A percentile compares a stretch with the other conserved stretches of the same genome.
These are phyloP conservation scores for Blastocrithidia nonstop DNA, from an alignment of 208 protist species.

Conservation along the genomic window DNA sequence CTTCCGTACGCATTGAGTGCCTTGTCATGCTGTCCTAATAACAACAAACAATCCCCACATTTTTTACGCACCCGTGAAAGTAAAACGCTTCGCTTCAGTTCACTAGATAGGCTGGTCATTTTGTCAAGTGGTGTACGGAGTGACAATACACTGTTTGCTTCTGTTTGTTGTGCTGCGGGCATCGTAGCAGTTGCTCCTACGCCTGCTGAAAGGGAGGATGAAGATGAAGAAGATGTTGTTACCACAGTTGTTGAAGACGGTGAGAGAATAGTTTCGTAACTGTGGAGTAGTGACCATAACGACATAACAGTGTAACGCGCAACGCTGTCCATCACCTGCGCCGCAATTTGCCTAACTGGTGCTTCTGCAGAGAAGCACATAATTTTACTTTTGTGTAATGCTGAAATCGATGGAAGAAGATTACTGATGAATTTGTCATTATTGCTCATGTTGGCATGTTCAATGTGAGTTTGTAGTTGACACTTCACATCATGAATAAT, in stretches of 20 bases:
- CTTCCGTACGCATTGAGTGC: constrained; percentile 40
- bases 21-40: constrained; percentile 36
- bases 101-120: too few relatives aligned
- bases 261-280: too few relatives aligned
- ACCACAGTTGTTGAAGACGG: constrained; percentile 4
- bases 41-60: constrained; percentile 42
- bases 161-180: background rate
- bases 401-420: too few relatives aligned
- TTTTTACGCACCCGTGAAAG: constrained; percentile 30
- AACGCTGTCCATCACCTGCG: too few relatives aligned
- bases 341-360: background rate
- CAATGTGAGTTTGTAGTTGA: constrained; percentile 6
- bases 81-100: background rate
- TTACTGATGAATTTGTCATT: background rate
- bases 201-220: background rate
- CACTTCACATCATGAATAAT: constrained; percentile 16
- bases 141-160: too few relatives aligned
- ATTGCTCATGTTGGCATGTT: too few relatives aligned
- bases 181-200: background rate
- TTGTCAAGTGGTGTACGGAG: too few relatives aligned
- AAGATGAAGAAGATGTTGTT: constrained; percentile 9
- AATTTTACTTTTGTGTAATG: too few relatives aligned
- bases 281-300: constrained; percentile 4
- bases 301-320: background rate
- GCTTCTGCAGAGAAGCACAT: too few relatives aligned